Percentiles rank a stretch among this genome's conserved stretches.
phyloP scores from a whole-genome alignment of 2,329 filamentous ascomycete genomes.

The Calonectria henricotiae region DNA sequence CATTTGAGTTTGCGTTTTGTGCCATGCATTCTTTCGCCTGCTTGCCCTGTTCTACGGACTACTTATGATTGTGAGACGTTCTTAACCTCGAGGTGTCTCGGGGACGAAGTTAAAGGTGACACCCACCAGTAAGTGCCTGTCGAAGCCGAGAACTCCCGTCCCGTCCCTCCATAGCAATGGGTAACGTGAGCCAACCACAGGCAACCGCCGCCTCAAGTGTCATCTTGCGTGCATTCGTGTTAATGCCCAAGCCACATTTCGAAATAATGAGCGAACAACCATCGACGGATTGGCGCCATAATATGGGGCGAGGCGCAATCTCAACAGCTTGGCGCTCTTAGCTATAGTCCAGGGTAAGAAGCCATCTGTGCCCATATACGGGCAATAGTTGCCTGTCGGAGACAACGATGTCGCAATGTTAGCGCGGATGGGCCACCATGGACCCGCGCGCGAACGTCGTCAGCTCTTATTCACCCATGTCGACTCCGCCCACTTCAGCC shows the following conservation, averaged over 20 bases:
- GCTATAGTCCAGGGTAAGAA: not conserved
- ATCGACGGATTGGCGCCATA: not conserved
- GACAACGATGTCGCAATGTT: no score
- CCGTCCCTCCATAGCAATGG: not conserved
- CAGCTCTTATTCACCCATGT: not conserved
- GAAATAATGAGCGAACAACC: not conserved
- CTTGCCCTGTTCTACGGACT: not conserved
- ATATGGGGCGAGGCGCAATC: no score
- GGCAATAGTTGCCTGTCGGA: not conserved
- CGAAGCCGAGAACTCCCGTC: not conserved
- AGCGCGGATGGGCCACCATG: not conserved
- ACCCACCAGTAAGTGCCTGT: not conserved
- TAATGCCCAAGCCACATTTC: not conserved
- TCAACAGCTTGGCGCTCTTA: not conserved
- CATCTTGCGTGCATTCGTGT: not conserved
- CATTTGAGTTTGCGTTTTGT: not conserved
- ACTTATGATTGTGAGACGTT: not conserved
- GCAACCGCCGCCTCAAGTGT: not conserved
- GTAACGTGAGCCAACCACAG: not conserved
- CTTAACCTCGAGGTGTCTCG: not conserved
- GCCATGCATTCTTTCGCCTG: not conserved
- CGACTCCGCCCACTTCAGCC: conserved; percentile 1
- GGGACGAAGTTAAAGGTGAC: conserved; percentile 6
- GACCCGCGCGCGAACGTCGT: conserved; percentile 21
- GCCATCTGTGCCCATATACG: not conserved